Conservation (phyloP, 139 green algal genomes). For the Helicosporidium sp. region DNA sequence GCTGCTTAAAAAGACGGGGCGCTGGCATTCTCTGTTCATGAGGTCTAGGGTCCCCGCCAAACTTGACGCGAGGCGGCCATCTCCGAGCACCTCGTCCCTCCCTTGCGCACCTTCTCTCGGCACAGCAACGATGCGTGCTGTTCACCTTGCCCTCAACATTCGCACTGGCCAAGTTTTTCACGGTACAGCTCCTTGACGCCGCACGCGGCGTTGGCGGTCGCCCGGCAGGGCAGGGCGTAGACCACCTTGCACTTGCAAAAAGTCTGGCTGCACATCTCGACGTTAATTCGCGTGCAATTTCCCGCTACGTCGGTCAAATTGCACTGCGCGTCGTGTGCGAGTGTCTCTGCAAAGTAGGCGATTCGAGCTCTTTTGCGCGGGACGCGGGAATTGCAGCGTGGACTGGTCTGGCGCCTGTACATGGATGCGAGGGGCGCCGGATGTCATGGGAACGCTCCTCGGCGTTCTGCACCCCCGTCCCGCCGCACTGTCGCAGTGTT, state of each 20-base stretch:
- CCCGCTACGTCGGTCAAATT: too few relatives aligned
- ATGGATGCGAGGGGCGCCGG: too few relatives aligned
- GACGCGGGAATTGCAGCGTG: too few relatives aligned
- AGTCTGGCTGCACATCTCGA: constrained; percentile 1
- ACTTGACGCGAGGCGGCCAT: background rate
- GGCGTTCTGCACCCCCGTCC: too few relatives aligned
- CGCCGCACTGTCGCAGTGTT: too few relatives aligned
- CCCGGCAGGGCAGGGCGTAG: background rate
- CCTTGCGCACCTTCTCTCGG: constrained; percentile 19
- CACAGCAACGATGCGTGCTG: constrained; percentile 29
- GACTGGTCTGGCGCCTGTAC: too few relatives aligned
- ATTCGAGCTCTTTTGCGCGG: too few relatives aligned
- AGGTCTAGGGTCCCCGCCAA: background rate
- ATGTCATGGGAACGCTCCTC: too few relatives aligned
- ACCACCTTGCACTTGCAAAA: background rate
- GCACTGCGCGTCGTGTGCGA: too few relatives aligned
- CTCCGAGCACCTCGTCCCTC: background rate
- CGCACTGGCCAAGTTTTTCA: background rate
- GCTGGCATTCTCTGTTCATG: background rate
- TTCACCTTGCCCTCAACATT: background rate
- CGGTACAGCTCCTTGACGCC: background rate
- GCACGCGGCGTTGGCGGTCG: background rate
- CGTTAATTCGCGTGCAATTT: constrained; percentile 1
- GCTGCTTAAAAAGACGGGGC: background rate
- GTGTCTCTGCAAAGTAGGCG: too few relatives aligned